Base-by-base conservation (phyloP, 306 rosid genomes). In the Dryas octopetala region DNA sequence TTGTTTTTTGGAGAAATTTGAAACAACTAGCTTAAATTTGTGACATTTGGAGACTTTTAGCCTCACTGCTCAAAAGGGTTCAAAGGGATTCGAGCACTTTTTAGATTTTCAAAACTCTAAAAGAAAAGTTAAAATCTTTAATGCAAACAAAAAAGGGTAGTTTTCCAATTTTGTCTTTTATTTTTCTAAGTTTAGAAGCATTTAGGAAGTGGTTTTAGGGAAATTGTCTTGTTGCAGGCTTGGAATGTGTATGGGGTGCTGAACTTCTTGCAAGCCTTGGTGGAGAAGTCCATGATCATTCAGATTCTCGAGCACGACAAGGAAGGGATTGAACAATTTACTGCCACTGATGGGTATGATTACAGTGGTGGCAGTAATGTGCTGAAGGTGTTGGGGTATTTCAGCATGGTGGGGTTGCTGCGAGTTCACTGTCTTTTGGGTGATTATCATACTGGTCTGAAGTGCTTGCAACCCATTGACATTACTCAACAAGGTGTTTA, bases 241-340 rank as follows among this genome's bases (percentile, higher is more conserved):
- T 96, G 99, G 98, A 96, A 91, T 74, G 97, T 92, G 43, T 90
- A 89, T 70, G 99, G 99, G 9, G 98, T 96, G 61, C 88, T 92
- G 43, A 96, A 96, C 80, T 96, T 84, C 82, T 78, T 96, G 87
- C 96, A 96, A 88, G 99, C 99, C 0, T 89, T 96, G 64, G 98
- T 96, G 3, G 99, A 96, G 91, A 96, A 92, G 81, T 89, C 97
- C 4, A 67, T 70, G 44, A 92, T 92, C 48, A 80, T 81, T 90
- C 97, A 90, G 82, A 92, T 92, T 81, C 96, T 96, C 2, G 97
- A 92, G 86, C 88, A 77, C 59, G 97, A 96, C 85, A 96, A 96
- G 86, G 93, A 86, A 62, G 99, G 98, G 43, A 81, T 90, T 26
- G 98, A 87, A 64, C 98, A 92, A 44, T 96, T 92, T 66, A 92